phyloP scores from a whole-genome alignment of 306 rosid genomes.

The Inga oerstediana region DNA sequence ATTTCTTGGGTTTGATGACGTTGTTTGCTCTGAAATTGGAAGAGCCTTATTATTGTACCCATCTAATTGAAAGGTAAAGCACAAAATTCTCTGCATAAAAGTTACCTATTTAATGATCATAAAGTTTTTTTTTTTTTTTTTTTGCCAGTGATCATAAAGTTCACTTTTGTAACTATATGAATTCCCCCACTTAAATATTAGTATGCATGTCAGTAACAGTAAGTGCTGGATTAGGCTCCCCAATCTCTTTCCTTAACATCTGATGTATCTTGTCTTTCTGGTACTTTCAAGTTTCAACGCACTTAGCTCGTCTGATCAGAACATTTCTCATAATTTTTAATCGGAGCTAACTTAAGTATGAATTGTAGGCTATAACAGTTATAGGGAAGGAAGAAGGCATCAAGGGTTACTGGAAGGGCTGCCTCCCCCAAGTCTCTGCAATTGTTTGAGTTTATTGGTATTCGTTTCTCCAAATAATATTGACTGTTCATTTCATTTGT shows the following conservation, averaged over 20 bases:
- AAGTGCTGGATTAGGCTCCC: neutral
- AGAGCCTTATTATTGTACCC: neutral
- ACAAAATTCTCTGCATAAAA: conserved; percentile 1
- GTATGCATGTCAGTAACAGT: neutral
- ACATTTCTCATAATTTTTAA: conserved; percentile 25
- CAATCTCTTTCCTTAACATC: neutral
- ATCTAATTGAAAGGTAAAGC: neutral
- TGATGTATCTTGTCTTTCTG: conserved; percentile 5
- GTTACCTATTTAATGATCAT: conserved; percentile 8
- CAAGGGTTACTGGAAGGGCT: conserved; percentile 94
- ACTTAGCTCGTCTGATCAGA: conserved; percentile 19
- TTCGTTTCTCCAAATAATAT: conserved; percentile 23
- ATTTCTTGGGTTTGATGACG: neutral
- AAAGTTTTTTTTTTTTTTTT: too few relatives aligned
- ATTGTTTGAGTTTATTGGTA: conserved; percentile 16
- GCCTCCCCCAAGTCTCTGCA: conserved; percentile 85
- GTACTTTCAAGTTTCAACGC: neutral
- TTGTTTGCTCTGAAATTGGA: neutral
- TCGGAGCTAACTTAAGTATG: conserved; percentile 29
- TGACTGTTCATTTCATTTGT: conserved; percentile 34
- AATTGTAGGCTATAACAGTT: conserved; percentile 67
- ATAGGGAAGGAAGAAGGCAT: conserved; percentile 92
- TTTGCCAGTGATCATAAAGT: neutral
- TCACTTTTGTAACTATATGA: neutral
- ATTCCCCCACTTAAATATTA: neutral